Percentiles rank a stretch among this genome's conserved stretches.
These are phyloP conservation scores for Gentiana dahurica DNA, from an alignment of 257 asterid genomes.

Conservation along the genomic window DNA sequence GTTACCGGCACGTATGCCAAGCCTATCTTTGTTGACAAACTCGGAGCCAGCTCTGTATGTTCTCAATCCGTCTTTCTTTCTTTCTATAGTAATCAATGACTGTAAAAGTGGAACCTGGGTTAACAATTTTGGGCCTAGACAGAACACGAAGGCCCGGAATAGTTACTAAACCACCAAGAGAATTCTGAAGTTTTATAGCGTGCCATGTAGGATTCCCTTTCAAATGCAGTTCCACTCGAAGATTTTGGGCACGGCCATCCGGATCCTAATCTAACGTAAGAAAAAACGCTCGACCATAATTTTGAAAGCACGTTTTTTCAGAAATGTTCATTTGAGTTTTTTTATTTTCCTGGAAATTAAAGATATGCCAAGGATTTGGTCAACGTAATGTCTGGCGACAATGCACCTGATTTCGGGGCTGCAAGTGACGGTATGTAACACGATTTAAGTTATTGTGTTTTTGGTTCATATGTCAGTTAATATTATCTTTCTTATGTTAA, in stretches of 20 bases:
- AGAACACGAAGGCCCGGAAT: too few relatives aligned
- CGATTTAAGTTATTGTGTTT: not conserved
- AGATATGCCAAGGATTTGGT: constrained; percentile 97
- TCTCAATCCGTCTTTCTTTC: not conserved
- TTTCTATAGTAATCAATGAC: not conserved
- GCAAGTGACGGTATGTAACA: constrained; percentile 86
- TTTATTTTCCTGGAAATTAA: constrained; percentile 15
- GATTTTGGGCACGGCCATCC: constrained; percentile 99
- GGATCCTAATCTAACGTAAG: constrained; percentile 97
- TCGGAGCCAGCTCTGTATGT: constrained; percentile 77
- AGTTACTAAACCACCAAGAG: too few relatives aligned
- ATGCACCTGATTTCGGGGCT: constrained; percentile 96
- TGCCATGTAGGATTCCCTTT: constrained; percentile 50
- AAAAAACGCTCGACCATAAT: constrained; percentile 6
- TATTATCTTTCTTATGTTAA: too few relatives aligned
- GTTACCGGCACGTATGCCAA: constrained; percentile 97
- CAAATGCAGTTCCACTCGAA: constrained; percentile 85
- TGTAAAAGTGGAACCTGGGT: not conserved
- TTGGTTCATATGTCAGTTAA: constrained; percentile 2
- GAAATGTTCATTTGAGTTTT: constrained; percentile 14
- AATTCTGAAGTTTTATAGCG: constrained; percentile 1
- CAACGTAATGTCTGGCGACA: constrained; percentile 56
- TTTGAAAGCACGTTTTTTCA: constrained; percentile 6
- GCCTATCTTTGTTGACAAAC: constrained; percentile 90
- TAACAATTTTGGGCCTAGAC: too few relatives aligned